Evolutionary conservation across 179 eudicot species (phyloP).

Genomic region (Beta macrorhiza): DNA sequence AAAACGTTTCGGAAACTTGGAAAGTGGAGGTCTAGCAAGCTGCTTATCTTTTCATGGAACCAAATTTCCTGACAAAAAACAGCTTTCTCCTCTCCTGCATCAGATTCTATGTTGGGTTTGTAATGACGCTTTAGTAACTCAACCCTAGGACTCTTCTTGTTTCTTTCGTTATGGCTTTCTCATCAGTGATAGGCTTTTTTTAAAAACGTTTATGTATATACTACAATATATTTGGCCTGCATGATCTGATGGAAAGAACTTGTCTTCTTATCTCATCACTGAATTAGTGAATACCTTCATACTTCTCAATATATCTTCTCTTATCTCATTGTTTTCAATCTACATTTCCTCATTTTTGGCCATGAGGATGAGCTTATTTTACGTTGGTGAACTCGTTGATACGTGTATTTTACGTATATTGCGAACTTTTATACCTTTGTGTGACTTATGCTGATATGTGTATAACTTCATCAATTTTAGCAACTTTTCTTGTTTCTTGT

Average conservation of each 20-base stretch:
- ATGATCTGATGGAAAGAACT: slow-evolving; percentile 24
- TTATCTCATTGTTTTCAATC: background rate
- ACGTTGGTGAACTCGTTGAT: too few relatives aligned
- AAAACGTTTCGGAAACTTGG: background rate
- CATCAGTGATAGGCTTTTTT: slow-evolving; percentile 33
- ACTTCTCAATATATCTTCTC: background rate
- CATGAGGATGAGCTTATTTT: background rate
- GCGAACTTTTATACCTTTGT: too few relatives aligned
- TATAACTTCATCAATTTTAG: too few relatives aligned
- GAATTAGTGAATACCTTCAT: background rate
- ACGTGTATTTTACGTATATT: too few relatives aligned
- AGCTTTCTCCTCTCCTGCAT: background rate
- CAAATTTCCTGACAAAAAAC: background rate
- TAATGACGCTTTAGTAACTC: background rate
- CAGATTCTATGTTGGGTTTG: background rate
- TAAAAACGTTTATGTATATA: slow-evolving; percentile 14
- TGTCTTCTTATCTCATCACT: background rate
- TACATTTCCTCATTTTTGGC: background rate
- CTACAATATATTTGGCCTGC: slow-evolving; percentile 25
- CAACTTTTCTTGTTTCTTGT: too few relatives aligned
- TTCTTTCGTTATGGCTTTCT: slow-evolving; percentile 3
- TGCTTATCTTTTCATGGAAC: background rate
- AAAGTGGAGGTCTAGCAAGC: background rate
- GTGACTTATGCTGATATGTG: too few relatives aligned
- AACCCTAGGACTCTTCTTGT: slow-evolving; percentile 4